phyloP scores from a whole-genome alignment of 208 protist genomes.

The Giardia duodenalis region DNA sequence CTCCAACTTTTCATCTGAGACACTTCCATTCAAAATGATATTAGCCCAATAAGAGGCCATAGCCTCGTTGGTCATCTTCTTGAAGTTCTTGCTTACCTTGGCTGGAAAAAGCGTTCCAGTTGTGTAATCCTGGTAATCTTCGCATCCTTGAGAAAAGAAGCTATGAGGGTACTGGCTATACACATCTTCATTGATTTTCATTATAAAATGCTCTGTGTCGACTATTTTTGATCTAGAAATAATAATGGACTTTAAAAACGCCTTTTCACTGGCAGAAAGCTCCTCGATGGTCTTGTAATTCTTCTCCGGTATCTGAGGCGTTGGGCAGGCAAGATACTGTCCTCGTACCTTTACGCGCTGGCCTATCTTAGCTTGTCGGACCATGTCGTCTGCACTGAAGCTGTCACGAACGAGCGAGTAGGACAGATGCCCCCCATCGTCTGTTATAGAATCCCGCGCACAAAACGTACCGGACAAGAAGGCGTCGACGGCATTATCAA shows the following conservation, averaged over 20 bases:
- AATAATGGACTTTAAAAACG: background rate
- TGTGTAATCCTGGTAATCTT: background rate
- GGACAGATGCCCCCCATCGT: background rate
- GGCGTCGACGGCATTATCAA: too few relatives aligned
- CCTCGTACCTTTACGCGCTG: background rate
- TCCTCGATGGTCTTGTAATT: background rate
- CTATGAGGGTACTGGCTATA: background rate
- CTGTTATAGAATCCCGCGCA: background rate
- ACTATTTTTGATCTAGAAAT: background rate
- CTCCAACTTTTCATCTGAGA: too few relatives aligned
- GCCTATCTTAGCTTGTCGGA: background rate
- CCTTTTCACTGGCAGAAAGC: background rate
- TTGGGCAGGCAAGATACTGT: background rate
- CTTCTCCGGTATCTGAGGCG: background rate
- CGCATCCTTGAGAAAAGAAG: background rate
- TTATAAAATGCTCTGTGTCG: background rate
- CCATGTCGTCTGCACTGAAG: background rate
- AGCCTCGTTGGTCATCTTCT: too few relatives aligned
- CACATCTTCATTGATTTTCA: background rate
- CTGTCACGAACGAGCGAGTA: background rate
- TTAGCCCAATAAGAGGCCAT: too few relatives aligned
- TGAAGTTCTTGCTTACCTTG: too few relatives aligned
- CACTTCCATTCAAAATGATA: too few relatives aligned
- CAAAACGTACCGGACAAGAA: too few relatives aligned
- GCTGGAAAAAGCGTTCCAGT: background rate